A percentile compares a stretch with the other conserved stretches of the same genome.
phyloP scores from a whole-genome alignment of 139 green algal genomes.

The Closterium sp. region DNA sequence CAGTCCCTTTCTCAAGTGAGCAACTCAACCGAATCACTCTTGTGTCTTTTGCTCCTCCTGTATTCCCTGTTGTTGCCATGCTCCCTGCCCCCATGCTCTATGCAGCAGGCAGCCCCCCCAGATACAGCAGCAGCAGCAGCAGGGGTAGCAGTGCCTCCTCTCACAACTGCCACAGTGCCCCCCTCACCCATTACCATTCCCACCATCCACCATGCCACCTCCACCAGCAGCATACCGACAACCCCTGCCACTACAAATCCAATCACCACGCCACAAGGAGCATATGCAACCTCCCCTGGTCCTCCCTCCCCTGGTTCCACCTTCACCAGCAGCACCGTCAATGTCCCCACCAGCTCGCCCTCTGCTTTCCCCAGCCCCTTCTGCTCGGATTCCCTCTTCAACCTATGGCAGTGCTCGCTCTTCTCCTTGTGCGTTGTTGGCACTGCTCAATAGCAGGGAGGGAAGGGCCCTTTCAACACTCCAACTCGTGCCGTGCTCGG shows the following conservation, averaged over 20 bases:
- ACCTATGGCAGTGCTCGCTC: neutral
- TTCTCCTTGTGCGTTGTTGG: neutral
- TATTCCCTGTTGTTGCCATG: no score
- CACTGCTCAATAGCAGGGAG: neutral
- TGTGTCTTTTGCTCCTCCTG: no score
- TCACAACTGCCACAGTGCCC: neutral
- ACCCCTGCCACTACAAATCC: neutral
- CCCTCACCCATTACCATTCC: neutral
- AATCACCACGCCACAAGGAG: neutral
- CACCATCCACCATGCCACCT: neutral
- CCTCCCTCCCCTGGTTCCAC: neutral
- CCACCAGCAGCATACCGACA: neutral
- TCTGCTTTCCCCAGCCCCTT: neutral
- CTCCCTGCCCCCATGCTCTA: no score
- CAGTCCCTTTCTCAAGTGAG: no score
- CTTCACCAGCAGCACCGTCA: neutral
- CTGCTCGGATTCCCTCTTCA: neutral
- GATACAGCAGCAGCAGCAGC: neutral
- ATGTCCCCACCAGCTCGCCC: neutral
- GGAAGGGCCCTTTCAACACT: neutral
- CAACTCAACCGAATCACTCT: no score
- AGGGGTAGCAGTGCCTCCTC: neutral
- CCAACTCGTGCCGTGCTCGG: no score
- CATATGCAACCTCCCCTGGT: neutral
- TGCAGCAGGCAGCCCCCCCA: no score